phyloP scores from a whole-genome alignment of 73 alveolate species.

The Blepharisma japonicum region DNA sequence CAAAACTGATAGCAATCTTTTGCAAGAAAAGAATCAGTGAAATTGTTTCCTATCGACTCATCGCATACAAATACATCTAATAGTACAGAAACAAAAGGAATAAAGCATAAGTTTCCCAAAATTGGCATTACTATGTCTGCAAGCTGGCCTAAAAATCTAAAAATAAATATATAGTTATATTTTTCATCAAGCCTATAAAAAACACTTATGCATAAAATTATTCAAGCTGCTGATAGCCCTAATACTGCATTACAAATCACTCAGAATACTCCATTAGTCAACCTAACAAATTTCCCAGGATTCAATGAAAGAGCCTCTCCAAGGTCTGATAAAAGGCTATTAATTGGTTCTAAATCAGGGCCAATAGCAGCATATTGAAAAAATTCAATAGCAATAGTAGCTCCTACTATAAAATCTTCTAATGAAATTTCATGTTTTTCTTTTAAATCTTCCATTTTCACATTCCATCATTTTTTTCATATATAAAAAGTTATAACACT shows the following conservation, averaged over 20 bases:
- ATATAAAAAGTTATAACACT: no score
- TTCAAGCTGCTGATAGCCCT: no score
- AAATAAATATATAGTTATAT: no score
- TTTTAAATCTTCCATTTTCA: not conserved
- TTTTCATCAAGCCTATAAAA: no score
- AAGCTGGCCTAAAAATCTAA: no score
- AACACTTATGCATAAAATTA: no score
- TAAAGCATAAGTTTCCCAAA: slow-evolving; percentile 12
- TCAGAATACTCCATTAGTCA: no score
- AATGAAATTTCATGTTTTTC: not conserved
- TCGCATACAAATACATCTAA: slow-evolving; percentile 27
- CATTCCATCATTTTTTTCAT: no score
- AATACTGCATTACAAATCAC: no score
- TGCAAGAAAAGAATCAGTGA: not conserved
- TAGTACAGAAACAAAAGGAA: slow-evolving; percentile 13
- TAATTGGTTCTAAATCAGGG: not conserved
- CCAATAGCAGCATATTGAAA: slow-evolving; percentile 25
- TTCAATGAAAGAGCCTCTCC: no score
- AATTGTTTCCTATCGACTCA: not conserved
- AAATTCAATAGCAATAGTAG: slow-evolving; percentile 27
- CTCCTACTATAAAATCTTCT: not conserved
- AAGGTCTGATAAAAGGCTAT: not conserved
- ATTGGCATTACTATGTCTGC: not conserved
- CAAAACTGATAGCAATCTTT: slow-evolving; percentile 9
- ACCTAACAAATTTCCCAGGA: no score